Conservation (phyloP, 2,329 filamentous ascomycete species). For the Myriosclerotinia curreyana region DNA sequence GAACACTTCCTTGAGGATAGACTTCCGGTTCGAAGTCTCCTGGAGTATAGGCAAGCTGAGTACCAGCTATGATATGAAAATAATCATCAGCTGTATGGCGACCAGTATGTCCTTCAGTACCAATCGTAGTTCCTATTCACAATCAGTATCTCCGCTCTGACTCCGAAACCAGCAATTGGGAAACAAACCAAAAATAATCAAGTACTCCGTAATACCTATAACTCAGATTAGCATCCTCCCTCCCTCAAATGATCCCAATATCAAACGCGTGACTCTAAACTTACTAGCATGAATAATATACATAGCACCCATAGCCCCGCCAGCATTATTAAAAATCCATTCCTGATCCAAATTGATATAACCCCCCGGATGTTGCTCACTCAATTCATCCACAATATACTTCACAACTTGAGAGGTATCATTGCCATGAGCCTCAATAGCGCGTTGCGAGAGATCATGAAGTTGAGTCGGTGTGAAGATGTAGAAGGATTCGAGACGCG, state of each 20-base stretch:
- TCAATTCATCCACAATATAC: conserved; percentile 68
- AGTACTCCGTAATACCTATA: conserved; percentile 75
- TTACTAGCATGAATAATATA: conserved; percentile 82
- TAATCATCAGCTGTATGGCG: conserved; percentile 92
- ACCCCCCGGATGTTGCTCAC: conserved; percentile 45
- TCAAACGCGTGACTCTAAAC: conserved; percentile 37
- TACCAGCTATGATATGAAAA: conserved; percentile 83
- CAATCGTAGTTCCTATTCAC: conserved; percentile 62
- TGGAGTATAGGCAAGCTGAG: conserved; percentile 71
- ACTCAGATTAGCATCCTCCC: conserved; percentile 22
- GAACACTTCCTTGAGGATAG: conserved; percentile 66
- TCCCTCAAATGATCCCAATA: no score
- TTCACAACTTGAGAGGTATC: conserved; percentile 67
- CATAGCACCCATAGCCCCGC: conserved; percentile 89
- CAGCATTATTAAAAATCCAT: conserved; percentile 91
- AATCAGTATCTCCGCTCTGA: not conserved
- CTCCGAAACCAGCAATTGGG: not conserved
- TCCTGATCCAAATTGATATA: conserved; percentile 71
- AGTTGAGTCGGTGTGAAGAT: conserved; percentile 69
- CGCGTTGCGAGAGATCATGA: conserved; percentile 63
- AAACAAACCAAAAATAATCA: conserved; percentile 71
- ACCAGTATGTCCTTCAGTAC: conserved; percentile 84
- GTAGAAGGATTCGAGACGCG: conserved; percentile 59
- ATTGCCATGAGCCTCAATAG: conserved; percentile 67
- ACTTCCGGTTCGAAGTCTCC: conserved; percentile 65